These are phyloP conservation scores for Thielaviopsis populi DNA, from an alignment of 2,329 filamentous ascomycete species.

Conservation along the genomic window DNA sequence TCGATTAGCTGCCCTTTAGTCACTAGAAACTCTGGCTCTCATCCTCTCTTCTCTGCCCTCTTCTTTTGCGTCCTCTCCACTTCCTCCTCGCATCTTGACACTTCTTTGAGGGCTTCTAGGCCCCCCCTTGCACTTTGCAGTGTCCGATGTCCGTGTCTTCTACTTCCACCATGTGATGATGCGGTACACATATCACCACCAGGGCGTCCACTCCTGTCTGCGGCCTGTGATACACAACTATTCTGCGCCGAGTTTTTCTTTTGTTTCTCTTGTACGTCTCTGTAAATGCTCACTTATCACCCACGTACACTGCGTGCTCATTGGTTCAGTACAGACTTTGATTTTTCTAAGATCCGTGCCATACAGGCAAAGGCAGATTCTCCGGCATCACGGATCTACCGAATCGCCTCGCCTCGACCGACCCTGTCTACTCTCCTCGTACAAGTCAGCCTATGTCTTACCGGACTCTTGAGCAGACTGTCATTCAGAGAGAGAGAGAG, in stretches of 20 bases:
- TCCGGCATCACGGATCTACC: not conserved
- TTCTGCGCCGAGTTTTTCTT: not conserved
- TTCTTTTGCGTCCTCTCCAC: not conserved
- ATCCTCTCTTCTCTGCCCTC: not conserved
- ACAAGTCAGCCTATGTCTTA: too few species aligned
- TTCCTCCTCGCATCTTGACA: slow-evolving; percentile 2
- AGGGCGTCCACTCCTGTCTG: not conserved
- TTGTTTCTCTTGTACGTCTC: not conserved
- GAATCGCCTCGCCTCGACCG: not conserved
- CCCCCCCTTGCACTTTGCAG: not conserved
- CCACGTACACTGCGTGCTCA: not conserved
- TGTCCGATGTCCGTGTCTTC: not conserved
- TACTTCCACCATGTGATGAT: not conserved
- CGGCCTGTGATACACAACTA: not conserved
- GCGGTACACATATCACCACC: not conserved
- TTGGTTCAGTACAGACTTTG: not conserved
- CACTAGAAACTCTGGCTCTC: not conserved
- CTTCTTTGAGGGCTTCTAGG: not conserved
- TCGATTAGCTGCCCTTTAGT: not conserved
- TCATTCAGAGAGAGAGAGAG: too few species aligned
- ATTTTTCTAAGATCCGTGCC: not conserved
- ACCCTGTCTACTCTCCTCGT: too few species aligned
- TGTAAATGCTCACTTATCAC: not conserved
- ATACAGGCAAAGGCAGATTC: too few species aligned
- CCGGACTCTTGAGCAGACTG: too few species aligned